Evolutionary conservation across 495 filamentous ascomycete species (phyloP), one percentile per base, ranked within the genome.

Genomic region (Aspergillus sclerotioniger): DNA sequence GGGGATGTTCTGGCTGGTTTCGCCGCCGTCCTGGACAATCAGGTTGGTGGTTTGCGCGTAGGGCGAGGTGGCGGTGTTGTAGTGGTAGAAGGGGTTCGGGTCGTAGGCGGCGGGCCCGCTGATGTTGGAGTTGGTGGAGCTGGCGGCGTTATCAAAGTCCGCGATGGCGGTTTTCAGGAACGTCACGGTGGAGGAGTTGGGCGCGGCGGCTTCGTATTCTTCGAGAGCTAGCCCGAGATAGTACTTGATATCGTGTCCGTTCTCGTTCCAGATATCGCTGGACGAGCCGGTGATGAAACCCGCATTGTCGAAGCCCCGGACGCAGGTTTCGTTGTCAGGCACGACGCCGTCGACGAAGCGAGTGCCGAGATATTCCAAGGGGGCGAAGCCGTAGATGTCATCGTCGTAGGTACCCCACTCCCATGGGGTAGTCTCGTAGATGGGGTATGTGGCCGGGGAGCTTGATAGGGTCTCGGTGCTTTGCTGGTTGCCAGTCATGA

Each of bases 1-100:
- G 0, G 91, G 90, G 51, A 94, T 84, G 71, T 95, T 94, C 65
- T 95, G 88, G 20, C 82, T 61, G 62, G 91, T 88, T 68, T 87
- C 77, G 45, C 90, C 90, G 17, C 90, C 90, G 67, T 95, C 90
- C 7, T 90, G 87, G 19, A 96, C 82, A n/a, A 83, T 87, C n/a
- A 96, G 82, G 54, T 81, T 69, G 39, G 62, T 52, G 10, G 72
- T 68, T 39, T 73, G 50, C 13, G 84, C 77, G 25, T 77, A 80
- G 1, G 71, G 80, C 68, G 89, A 90, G 13, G 76, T 83, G 9
- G 63, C 66, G 33, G 76, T 77, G 70, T 88, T 81, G 69, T 80
- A 92, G 56, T 75, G 69, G 59, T 79, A 83, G 75, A 96, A 96
- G 0, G 91, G 91, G 71, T 96, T 96, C 2, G 89, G 87, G 10